phyloP scores from a whole-genome alignment of 2,329 filamentous ascomycete species.

The Colletotrichum tabaci region DNA sequence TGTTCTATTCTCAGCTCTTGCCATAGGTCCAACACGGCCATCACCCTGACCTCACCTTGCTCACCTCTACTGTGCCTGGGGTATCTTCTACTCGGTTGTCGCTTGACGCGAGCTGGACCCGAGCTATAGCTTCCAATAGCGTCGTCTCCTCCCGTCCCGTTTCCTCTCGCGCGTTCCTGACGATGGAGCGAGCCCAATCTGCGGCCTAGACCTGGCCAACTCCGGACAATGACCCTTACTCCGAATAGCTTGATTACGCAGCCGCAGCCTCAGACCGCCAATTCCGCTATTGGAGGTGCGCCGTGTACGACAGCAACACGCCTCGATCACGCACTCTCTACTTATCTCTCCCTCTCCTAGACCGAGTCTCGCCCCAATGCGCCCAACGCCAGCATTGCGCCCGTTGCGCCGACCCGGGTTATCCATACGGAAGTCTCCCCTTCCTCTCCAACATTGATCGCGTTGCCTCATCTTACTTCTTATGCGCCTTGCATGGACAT shows the following conservation, averaged over 20 bases:
- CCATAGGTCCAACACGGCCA: slow-evolving; percentile 12
- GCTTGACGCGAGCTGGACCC: slow-evolving; percentile 6
- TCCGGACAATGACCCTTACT: slow-evolving; percentile 31
- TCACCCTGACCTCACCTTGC: slow-evolving; percentile 20
- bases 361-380: slow-evolving; percentile 8
- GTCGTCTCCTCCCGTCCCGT: slow-evolving; percentile 19
- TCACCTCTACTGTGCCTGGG: slow-evolving; percentile 2
- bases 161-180: slow-evolving; percentile 35
- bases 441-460: slow-evolving; percentile 28
- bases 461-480: slow-evolving; percentile 39
- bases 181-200: slow-evolving; percentile 37
- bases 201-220: slow-evolving; percentile 30
- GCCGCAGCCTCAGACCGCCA: slow-evolving; percentile 34
- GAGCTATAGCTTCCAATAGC: slow-evolving; percentile 11
- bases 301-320: slow-evolving; percentile 13
- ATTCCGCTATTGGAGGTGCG: slow-evolving; percentile 2
- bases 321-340: neutral
- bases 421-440: slow-evolving; percentile 32
- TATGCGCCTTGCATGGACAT: slow-evolving; percentile 39
- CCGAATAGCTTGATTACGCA: slow-evolving; percentile 19
- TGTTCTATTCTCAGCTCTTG: slow-evolving; percentile 13
- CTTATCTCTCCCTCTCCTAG: neutral
- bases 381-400: slow-evolving; percentile 28
- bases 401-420: slow-evolving; percentile 18
- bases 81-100: neutral